Evolutionary conservation across 2,329 filamentous ascomycete genomes (phyloP).

Genomic region (Fusarium penzigii): DNA sequence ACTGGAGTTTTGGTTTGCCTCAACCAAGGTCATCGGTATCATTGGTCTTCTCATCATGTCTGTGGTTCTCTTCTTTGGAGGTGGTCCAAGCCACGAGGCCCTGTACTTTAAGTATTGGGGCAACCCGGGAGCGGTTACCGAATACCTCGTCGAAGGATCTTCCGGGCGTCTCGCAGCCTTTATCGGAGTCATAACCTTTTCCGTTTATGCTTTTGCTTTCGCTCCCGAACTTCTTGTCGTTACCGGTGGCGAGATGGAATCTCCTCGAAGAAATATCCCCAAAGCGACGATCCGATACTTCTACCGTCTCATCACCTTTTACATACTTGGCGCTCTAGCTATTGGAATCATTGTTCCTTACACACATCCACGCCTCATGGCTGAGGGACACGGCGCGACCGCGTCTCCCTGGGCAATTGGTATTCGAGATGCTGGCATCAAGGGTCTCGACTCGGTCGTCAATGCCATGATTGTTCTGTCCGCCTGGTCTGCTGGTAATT

Average conservation of each 20-base stretch:
- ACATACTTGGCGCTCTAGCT: slow-evolving; percentile 8
- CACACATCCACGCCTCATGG: slow-evolving; percentile 2
- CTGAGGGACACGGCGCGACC: slow-evolving; percentile 15
- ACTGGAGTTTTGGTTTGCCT: slow-evolving; percentile 62
- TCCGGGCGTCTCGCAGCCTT: slow-evolving; percentile 45
- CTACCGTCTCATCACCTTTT: slow-evolving; percentile 12
- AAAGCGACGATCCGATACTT: slow-evolving; percentile 11
- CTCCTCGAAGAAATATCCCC: slow-evolving; percentile 36
- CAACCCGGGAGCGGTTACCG: slow-evolving; percentile 36
- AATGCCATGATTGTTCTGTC: slow-evolving; percentile 57
- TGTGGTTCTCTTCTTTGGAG: slow-evolving; percentile 51
- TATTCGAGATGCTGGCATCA: slow-evolving; percentile 45
- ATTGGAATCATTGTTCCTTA: slow-evolving; percentile 7
- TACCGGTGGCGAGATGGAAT: slow-evolving; percentile 38
- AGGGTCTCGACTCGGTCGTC: slow-evolving; percentile 47
- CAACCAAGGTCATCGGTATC: slow-evolving; percentile 60
- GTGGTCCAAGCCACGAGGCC: slow-evolving; percentile 41
- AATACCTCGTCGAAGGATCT: slow-evolving; percentile 39
- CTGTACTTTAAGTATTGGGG: slow-evolving; percentile 50
- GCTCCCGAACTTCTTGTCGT: slow-evolving; percentile 29
- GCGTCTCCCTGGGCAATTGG: slow-evolving; percentile 60
- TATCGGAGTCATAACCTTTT: slow-evolving; percentile 44
- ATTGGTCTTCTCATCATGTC: slow-evolving; percentile 51
- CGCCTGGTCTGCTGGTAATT: slow-evolving; percentile 57
- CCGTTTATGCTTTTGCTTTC: slow-evolving; percentile 45